Base-by-base conservation (phyloP, 805 yeast species). In the Naumovozyma castellii region DNA sequence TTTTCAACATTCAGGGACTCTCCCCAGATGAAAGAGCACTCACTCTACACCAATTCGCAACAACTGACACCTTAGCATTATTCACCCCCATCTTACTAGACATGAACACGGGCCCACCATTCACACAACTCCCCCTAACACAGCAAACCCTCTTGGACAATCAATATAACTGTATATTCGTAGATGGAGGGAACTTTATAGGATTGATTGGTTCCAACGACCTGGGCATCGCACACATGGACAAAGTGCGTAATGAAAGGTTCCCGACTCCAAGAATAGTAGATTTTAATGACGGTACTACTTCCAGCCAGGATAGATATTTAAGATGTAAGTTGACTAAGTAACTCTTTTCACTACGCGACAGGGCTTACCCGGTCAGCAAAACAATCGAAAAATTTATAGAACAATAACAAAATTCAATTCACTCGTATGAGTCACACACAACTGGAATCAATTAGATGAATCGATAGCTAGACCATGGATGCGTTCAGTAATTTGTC, bases 21-120 rank as follows among this genome's bases (percentile, higher is more conserved):
- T 49, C 57, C 0, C 54, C 55, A 1, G 57, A 53, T 41, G 50
- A 53, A 38, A 39, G 49, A 19, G 34, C 40, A 5, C 14, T 48
- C 5, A 44, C 42, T 15, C 44, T 45, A 12, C 40, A 44, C 22
- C 36, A 18, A 13, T 32, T 50, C 8, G 27, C 10, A 22, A 22
- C 10, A 22, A 6, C 27, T 22, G 27, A 22, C 27, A 6, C 27
- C 27, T 6, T 10, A 22, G n/a, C n/a, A n/a, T n/a, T n/a, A n/a
- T n/a, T n/a, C n/a, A n/a, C n/a, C n/a, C n/a, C n/a, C n/a, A n/a
- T n/a, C n/a, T n/a, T n/a, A n/a, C n/a, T n/a, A n/a, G n/a, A n/a
- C n/a, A n/a, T n/a, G n/a, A n/a, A n/a, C n/a, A n/a, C n/a, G n/a
- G n/a, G n/a, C n/a, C n/a, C n/a, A n/a, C n/a, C n/a, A n/a, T n/a